Percentiles rank a stretch among this genome's conserved stretches.
Evolutionary conservation across 2,329 filamentous ascomycete species (phyloP).

Genomic region (Harringtonia lauricola): DNA sequence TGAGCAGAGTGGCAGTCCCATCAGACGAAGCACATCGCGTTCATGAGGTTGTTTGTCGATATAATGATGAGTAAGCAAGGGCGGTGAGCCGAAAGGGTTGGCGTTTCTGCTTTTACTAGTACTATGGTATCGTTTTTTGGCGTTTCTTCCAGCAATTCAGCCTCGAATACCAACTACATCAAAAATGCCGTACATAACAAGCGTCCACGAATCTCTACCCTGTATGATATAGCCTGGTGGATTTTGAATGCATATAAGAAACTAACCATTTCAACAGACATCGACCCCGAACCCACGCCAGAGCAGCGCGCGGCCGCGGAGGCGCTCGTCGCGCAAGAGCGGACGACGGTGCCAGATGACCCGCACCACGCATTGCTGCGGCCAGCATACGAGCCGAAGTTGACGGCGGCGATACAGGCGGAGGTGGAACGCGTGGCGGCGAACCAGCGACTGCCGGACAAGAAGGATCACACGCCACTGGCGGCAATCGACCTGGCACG

Average conservation of each 20-base stretch:
- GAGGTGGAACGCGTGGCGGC: slow-evolving; percentile 59
- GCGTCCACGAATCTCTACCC: slow-evolving; percentile 69
- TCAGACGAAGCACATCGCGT: no score
- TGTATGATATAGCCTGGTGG: no score
- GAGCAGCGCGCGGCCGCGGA: slow-evolving; percentile 54
- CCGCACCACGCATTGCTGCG: slow-evolving; percentile 49
- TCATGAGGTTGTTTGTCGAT: no score
- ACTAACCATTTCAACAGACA: slow-evolving; percentile 43
- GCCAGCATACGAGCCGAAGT: slow-evolving; percentile 36
- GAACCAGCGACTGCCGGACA: slow-evolving; percentile 4
- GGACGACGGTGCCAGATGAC: slow-evolving; percentile 28
- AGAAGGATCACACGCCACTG: slow-evolving; percentile 23
- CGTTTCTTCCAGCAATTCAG: no score
- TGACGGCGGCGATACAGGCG: slow-evolving; percentile 53
- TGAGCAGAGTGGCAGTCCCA: no score
- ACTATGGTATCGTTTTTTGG: no score
- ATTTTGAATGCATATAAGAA: slow-evolving; percentile 7
- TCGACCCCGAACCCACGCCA: slow-evolving; percentile 62
- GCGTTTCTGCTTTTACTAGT: no score
- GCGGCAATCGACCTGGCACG: slow-evolving; percentile 62
- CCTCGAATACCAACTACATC: no score
- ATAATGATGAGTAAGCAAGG: no score
- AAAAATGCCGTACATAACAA: slow-evolving; percentile 61
- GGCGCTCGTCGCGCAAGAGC: slow-evolving; percentile 58
- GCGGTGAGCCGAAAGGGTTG: no score